Percentiles rank a stretch among this genome's conserved stretches.
phyloP scores from a whole-genome alignment of 1,284 basidiomycete species.

The Chalciporus piperatoides region DNA sequence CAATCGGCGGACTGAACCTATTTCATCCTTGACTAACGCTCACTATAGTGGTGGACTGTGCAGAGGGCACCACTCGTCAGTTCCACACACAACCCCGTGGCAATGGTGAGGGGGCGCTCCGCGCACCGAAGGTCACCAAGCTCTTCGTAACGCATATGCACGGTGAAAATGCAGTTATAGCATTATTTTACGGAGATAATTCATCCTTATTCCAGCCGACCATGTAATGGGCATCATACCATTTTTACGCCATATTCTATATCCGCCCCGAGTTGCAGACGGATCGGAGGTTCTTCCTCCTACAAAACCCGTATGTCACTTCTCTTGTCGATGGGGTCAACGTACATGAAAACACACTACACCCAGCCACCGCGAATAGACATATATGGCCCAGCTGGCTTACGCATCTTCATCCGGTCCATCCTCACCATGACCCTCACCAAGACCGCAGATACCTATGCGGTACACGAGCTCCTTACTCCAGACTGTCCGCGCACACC shows the following conservation, averaged over 20 bases:
- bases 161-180: slow-evolving; percentile 35
- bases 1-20: neutral
- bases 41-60: slow-evolving; percentile 76
- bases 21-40: slow-evolving; percentile 14
- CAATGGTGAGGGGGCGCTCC: slow-evolving; percentile 35
- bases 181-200: neutral
- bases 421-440: slow-evolving; percentile 70
- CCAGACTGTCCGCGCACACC: slow-evolving; percentile 45
- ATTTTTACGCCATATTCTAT: slow-evolving; percentile 64
- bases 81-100: slow-evolving; percentile 45
- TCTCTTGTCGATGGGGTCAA: neutral
- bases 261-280: slow-evolving; percentile 36
- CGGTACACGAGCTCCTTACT: slow-evolving; percentile 79
- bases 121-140: slow-evolving; percentile 57
- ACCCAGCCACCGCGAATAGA: slow-evolving; percentile 56
- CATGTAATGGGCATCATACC: slow-evolving; percentile 80
- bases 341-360: slow-evolving; percentile 2
- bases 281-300: slow-evolving; percentile 28
- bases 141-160: slow-evolving; percentile 93
- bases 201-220: slow-evolving; percentile 51
- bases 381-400: slow-evolving; percentile 80
- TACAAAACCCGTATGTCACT: slow-evolving; percentile 16
- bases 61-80: slow-evolving; percentile 78
- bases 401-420: slow-evolving; percentile 76
- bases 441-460: slow-evolving; percentile 62